Evolutionary conservation across 2,329 filamentous ascomycete genomes (phyloP).

Genomic region (Didymella pinodella): DNA sequence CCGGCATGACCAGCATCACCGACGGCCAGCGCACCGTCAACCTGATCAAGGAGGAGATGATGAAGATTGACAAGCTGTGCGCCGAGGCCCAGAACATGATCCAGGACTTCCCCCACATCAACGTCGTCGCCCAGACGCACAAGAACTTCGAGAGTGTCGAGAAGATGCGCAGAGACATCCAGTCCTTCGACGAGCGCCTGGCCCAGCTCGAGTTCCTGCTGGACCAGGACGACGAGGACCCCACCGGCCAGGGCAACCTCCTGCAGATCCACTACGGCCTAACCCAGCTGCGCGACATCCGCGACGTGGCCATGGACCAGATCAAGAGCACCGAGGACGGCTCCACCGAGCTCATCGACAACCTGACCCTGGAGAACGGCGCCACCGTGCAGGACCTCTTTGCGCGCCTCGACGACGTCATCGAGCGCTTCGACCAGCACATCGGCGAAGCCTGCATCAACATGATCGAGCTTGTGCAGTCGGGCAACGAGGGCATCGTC

Average conservation of each 20-base stretch:
- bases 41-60: constrained; percentile 96
- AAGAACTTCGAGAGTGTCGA: constrained; percentile 95
- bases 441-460: constrained; percentile 88
- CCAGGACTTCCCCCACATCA: constrained; percentile 92
- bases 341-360: constrained; percentile 92
- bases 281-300: constrained; percentile 88
- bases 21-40: constrained; percentile 92
- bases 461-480: constrained; percentile 84
- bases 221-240: constrained; percentile 81
- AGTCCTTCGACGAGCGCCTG: constrained; percentile 83
- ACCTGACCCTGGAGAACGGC: constrained; percentile 66
- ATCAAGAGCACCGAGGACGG: constrained; percentile 84
- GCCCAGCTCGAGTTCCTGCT: constrained; percentile 79
- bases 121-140: constrained; percentile 90
- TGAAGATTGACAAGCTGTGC: constrained; percentile 97
- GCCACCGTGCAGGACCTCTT: constrained; percentile 91
- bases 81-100: constrained; percentile 98
- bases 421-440: constrained; percentile 96
- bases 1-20: constrained; percentile 85
- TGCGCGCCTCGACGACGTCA: constrained; percentile 80
- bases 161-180: constrained; percentile 89
- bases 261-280: constrained; percentile 90
- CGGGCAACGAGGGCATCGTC: constrained; percentile 86
- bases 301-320: constrained; percentile 96
- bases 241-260: constrained; percentile 90